Conservation (phyloP, 768 basidiomycete species). For the Collybiopsis confluens region DNA sequence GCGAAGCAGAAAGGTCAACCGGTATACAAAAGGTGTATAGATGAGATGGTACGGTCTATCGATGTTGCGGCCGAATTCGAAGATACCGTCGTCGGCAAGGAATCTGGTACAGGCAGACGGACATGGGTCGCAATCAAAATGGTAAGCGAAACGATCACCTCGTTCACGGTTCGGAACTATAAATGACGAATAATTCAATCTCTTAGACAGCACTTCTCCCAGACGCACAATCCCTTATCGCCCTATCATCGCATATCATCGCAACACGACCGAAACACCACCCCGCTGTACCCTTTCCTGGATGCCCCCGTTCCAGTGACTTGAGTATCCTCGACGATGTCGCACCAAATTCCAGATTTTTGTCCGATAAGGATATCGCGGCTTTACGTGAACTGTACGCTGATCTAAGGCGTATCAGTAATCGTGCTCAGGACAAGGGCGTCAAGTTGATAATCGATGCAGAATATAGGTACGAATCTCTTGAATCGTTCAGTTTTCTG, state of each 20-base stretch:
- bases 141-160: slow-evolving; percentile 33
- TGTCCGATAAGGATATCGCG: slow-evolving; percentile 54
- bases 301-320: slow-evolving; percentile 57
- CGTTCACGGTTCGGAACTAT: background rate
- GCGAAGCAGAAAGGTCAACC: slow-evolving; percentile 21
- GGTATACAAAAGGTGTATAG: slow-evolving; percentile 58
- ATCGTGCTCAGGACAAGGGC: slow-evolving; percentile 52
- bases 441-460: slow-evolving; percentile 81
- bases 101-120: slow-evolving; percentile 34
- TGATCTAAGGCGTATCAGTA: slow-evolving; percentile 62
- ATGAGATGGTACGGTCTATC: slow-evolving; percentile 74
- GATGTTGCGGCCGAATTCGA: slow-evolving; percentile 83
- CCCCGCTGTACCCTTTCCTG: slow-evolving; percentile 57
- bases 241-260: slow-evolving; percentile 56
- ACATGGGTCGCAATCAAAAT: slow-evolving; percentile 89
- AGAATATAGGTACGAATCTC: slow-evolving; percentile 58
- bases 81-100: slow-evolving; percentile 30
- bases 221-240: slow-evolving; percentile 53
- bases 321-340: slow-evolving; percentile 41
- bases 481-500: background rate
- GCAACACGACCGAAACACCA: slow-evolving; percentile 29
- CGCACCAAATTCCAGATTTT: slow-evolving; percentile 8
- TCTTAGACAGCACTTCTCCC: slow-evolving; percentile 66
- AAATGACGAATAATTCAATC: background rate
- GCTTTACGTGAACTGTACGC: slow-evolving; percentile 58